Base-by-base conservation (phyloP, 1,139 yeast species). In the Blastobotrys serpentis region DNA sequence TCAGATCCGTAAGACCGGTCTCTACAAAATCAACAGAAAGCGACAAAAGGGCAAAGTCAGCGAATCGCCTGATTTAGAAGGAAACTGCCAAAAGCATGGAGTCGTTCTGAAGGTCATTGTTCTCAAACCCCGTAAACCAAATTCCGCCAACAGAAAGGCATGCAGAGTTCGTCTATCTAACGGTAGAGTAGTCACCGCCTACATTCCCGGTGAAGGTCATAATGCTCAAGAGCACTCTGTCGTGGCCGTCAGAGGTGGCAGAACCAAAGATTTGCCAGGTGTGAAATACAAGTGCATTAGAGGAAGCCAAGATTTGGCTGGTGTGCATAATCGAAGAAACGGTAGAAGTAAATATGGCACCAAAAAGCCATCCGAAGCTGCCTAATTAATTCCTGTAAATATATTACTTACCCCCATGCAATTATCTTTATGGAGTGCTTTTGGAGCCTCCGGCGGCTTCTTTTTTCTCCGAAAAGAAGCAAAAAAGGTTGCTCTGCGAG, bases 151-250 rank as follows among this genome's bases (percentile, higher is more conserved):
- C 70, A 80, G 99, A 71, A 94, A 94, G 69, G 96, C 95, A 48
- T 89, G 95, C 58, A 84, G 98, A 74, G 98, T 94, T 23, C 79
- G 96, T 68, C 76, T 94, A 54, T 81, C 95, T 16, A 92, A 87
- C 62, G 98, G 98, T 29, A 84, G 83, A 58, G 84, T 86, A 46
- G 79, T 92, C 16, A 84, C 95, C 46, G 96, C 97, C 2, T 89
- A 90, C 67, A 92, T 94, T 52, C 97, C 98, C 10, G 99, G 99
- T 50, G 98, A 92, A 65, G 98, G 99, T 19, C 98, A 94, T 69
- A 92, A 92, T 64, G 92, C 95, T 38, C 98, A 92, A 72, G 99
- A 94, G 70, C 99, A 94, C 71, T 88, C 95, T 64, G 95, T 92
- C 48, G 98, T 94, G 1, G 79, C 84, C 49, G 95, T 94, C 1